Conservation (phyloP, 2,329 filamentous ascomycete species). For the Cyclaneusma minus region DNA sequence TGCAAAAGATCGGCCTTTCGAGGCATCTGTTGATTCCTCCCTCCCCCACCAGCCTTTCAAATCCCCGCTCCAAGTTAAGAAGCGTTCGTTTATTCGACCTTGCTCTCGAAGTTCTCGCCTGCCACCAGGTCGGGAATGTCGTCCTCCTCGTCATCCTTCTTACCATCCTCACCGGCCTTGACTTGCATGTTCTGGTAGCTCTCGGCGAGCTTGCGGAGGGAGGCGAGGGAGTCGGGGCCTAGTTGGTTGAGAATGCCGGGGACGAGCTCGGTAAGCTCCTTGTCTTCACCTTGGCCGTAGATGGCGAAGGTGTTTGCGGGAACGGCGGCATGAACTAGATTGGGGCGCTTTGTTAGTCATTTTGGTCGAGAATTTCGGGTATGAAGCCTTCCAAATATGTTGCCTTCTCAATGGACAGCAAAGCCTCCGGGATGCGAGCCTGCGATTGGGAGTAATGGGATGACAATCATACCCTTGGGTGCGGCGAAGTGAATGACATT, state of each 20-base stretch:
- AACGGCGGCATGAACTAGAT: conserved; percentile 82
- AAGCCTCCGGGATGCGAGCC: conserved; percentile 1
- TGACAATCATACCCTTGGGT: conserved; percentile 61
- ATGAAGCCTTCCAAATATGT: conserved; percentile 1
- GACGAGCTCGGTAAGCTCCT: conserved; percentile 98
- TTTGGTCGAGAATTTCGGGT: background rate
- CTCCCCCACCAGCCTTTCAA: too few relatives aligned
- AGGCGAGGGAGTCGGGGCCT: conserved; percentile 92
- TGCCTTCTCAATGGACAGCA: background rate
- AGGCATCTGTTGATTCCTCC: too few relatives aligned
- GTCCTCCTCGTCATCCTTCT: conserved; percentile 60
- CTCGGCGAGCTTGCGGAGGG: conserved; percentile 95
- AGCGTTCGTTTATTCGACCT: too few relatives aligned
- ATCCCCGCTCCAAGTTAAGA: too few relatives aligned
- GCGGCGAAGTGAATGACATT: conserved; percentile 99
- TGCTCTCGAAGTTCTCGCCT: conserved; percentile 96
- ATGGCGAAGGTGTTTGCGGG: conserved; percentile 99
- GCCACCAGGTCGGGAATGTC: conserved; percentile 96
- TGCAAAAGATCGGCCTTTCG: too few relatives aligned
- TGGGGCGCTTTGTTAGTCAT: background rate
- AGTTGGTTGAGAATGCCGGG: conserved; percentile 99
- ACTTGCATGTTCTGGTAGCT: conserved; percentile 99
- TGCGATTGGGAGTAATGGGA: background rate
- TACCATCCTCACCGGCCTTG: conserved; percentile 63
- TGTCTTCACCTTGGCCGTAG: conserved; percentile 97